Evolutionary conservation across 2,329 filamentous ascomycete species (phyloP), one percentile per base, ranked within the genome.

Genomic region (Aspergillus quadrilineatus): DNA sequence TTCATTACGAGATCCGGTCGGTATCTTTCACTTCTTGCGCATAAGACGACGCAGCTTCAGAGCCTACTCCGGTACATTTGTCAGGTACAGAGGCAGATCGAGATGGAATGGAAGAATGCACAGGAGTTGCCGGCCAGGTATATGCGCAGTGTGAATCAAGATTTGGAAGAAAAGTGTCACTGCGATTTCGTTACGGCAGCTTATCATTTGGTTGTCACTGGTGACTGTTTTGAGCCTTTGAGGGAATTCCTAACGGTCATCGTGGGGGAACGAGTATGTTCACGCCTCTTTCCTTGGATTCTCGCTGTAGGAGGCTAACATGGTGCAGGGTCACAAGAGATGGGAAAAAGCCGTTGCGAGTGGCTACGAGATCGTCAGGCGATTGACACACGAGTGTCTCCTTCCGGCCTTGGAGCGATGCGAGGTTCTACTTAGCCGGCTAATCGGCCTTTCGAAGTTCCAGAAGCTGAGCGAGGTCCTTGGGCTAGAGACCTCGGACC

Each of bases 221-320:
- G 92, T 0, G 85, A 94, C 67, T 91, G 89, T 28, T 85, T 88
- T 51, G 82, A 85, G 8, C 82, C 85, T 17, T 79, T 97, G 53
- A 87, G 86, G 57, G 92, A 97, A 69, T 99, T 95, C 88, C 80
- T 99, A 1, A 85, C 92, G 4, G 91, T 96, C 67, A 89, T 89
- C 62, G 77, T 97, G 30, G 85, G 86, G 6, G 90, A 95, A 68
- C 80, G 90, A 60, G 90, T 92, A 78, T 67, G 83, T 72, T 30
- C 44, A 9, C 44, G 34, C 51, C 1, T 26, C 49, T 36, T 32
- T 30, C 17, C 15, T 14, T n/a, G 4, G 8, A 26, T 14, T 48
- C 39, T 39, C 4, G 37, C 37, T 7, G 12, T 8, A 22, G 30
- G 37, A 28, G 7, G 34, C 53, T 67, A 39, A 64, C 57, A 39